These are phyloP conservation scores for Aphanocladium album DNA, from an alignment of 2,329 filamentous ascomycete species.

Conservation along the genomic window DNA sequence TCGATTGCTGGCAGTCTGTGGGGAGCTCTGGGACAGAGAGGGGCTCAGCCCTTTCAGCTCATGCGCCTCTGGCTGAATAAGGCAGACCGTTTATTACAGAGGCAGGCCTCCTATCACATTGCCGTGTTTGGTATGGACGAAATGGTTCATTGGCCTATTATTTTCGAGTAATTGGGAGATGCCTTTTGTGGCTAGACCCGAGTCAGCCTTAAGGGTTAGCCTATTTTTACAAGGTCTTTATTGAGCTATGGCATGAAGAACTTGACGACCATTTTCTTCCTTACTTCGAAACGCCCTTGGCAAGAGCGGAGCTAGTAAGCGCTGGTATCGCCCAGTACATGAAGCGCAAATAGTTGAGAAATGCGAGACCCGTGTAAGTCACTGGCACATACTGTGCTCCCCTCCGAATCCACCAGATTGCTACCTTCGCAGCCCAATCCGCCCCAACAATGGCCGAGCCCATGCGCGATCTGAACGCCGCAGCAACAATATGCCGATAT, in stretches of 20 bases:
- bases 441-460: constrained; percentile 15
- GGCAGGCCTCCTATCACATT: background rate
- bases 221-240: background rate
- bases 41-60: background rate
- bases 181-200: too few species aligned
- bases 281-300: too few species aligned
- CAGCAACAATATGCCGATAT: constrained; percentile 16
- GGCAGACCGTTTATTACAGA: background rate
- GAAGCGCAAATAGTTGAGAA: constrained; percentile 16
- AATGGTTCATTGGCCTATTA: background rate
- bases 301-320: background rate
- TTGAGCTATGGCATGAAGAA: background rate
- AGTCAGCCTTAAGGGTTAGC: background rate
- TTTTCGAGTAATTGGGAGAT: too few species aligned
- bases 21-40: background rate
- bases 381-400: constrained; percentile 18
- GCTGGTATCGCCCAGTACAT: constrained; percentile 11
- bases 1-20: background rate
- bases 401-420: constrained; percentile 17
- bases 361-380: constrained; percentile 17
- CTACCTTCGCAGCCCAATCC: constrained; percentile 14
- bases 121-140: background rate
- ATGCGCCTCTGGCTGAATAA: background rate
- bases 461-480: constrained; percentile 16
- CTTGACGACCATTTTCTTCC: too few species aligned